Base-by-base conservation (phyloP, 306 rosid genomes). In the Prunus kanzakura region DNA sequence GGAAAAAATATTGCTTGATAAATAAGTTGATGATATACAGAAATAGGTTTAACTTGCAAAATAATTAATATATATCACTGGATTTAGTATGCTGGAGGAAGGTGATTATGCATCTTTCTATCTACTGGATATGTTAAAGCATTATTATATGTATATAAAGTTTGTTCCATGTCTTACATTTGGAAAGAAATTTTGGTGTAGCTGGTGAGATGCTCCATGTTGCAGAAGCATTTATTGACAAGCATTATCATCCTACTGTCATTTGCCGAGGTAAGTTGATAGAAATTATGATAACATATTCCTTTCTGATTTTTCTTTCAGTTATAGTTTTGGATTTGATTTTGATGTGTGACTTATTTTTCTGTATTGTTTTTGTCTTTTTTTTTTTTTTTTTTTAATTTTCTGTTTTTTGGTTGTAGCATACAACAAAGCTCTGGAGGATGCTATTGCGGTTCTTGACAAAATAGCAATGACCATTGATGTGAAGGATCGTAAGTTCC, bases 191-290 rank as follows among this genome's bases (percentile, higher is more conserved):
- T 69, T 38, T 61, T 51, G 19, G 76, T 79, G 83, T 77, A 96
- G 99, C 99, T 81, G 99, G 99, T 76, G 99, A 96, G 87, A 96
- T 96, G 99, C 97, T 96, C 69, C 99, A 91, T 72, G 99, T 96
- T 60, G 99, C 99, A 0, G 97, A 96, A 80, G 87, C 97, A 74
- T 96, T 92, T 83, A 92, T 96, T 82, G 98, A 91, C 43, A 91
- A 89, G 85, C 85, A 80, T 18, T 93, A 80, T 79, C 99, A 96
- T 68, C 99, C 99, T 55, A 88, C 99, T 8, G 99, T 96, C 76
- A 96, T 96, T 64, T 92, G 99, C 86, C 91, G 99, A 72, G 99
- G 99, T 74, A 19, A 45, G 20, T 27, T 27, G 69, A 61, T 46
- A 16, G 11, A 72, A 13, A 49, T 23, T 23, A 15, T 4, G 0